Conservation (phyloP, 164 flowering plant species). For the Nymphaea thermarum region DNA sequence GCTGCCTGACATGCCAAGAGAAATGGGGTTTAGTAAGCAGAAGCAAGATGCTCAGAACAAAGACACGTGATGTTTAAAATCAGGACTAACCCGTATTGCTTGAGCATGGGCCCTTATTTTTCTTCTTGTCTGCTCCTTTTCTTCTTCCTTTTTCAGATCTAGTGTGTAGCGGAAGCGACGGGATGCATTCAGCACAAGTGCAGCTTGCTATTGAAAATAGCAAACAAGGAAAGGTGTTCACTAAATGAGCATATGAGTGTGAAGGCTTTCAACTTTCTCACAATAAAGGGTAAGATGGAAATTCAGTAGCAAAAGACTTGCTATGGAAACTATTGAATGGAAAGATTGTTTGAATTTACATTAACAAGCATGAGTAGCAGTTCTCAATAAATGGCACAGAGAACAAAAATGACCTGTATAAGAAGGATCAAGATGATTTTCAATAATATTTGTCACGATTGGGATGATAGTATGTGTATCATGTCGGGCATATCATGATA, state of each 20-base stretch:
- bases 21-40: neutral
- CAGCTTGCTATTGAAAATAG: constrained; percentile 63
- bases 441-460: neutral
- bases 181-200: constrained; percentile 94
- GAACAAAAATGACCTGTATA: neutral
- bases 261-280: neutral
- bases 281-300: neutral
- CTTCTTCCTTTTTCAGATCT: constrained; percentile 84
- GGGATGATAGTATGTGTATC: neutral
- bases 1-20: constrained; percentile 56
- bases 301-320: neutral
- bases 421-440: neutral
- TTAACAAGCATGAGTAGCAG: neutral
- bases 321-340: no score
- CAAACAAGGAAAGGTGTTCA: neutral
- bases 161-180: constrained; percentile 95
- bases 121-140: constrained; percentile 44
- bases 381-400: neutral
- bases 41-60: neutral
- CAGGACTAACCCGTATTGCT: constrained; percentile 59
- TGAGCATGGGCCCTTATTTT: constrained; percentile 90
- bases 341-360: no score
- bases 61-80: neutral
- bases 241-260: neutral
- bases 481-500: no score